A percentile compares a stretch with the other conserved stretches of the same genome.
phyloP scores from a whole-genome alignment of 2,329 filamentous ascomycete species.

The Venturia aucupariae region DNA sequence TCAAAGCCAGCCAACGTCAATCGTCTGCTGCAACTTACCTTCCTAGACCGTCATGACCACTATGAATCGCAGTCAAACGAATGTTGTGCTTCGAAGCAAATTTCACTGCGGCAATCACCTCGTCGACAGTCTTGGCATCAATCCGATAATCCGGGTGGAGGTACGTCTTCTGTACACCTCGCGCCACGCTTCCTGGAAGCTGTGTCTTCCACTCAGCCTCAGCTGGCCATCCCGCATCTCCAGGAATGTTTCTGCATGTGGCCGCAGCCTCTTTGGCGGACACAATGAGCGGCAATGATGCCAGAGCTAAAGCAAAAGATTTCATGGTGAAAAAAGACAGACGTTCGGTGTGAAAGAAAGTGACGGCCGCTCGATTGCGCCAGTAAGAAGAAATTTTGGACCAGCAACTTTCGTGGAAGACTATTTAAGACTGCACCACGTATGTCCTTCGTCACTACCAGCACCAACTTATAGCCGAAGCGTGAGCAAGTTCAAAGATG shows the following conservation, averaged over 20 bases:
- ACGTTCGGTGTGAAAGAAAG: background rate
- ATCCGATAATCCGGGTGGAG: constrained; percentile 32
- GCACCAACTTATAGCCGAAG: background rate
- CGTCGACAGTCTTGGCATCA: constrained; percentile 33
- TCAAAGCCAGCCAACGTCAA: too few species aligned
- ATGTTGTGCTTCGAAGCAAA: constrained; percentile 40
- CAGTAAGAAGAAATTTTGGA: too few species aligned
- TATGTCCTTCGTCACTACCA: background rate
- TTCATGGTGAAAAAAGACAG: background rate
- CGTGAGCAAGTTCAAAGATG: background rate
- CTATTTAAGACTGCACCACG: background rate
- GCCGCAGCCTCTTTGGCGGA: background rate
- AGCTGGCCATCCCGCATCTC: constrained; percentile 2
- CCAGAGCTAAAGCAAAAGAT: background rate
- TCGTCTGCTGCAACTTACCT: background rate
- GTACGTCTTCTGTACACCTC: background rate
- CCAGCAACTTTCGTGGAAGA: too few species aligned
- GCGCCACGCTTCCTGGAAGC: constrained; percentile 2
- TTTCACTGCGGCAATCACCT: constrained; percentile 39
- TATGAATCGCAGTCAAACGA: constrained; percentile 45
- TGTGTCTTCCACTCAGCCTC: constrained; percentile 6
- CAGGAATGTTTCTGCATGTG: constrained; percentile 5
- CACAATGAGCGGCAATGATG: background rate
- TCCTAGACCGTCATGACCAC: constrained; percentile 34
- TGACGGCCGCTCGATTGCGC: background rate